These are phyloP conservation scores for Cyclostephanos invisitatus DNA, from an alignment of 108 stramenopile genomes.

Conservation along the genomic window DNA sequence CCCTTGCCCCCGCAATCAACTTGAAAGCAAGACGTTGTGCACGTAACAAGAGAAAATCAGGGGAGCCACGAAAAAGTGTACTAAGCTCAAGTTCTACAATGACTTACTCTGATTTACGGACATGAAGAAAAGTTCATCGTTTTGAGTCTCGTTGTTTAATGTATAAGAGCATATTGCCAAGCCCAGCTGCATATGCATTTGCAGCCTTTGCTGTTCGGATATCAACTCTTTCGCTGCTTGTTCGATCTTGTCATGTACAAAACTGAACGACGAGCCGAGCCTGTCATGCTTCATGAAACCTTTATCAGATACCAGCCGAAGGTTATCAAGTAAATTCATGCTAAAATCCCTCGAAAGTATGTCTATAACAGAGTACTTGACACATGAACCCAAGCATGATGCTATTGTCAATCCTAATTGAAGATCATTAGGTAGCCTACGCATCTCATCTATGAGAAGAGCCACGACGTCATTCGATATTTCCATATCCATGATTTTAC, in stretches of 20 bases:
- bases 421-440: slow-evolving; percentile 13
- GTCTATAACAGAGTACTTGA: slow-evolving; percentile 7
- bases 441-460: slow-evolving; percentile 17
- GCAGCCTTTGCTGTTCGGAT: slow-evolving; percentile 7
- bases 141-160: background rate
- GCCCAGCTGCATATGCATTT: slow-evolving; percentile 21
- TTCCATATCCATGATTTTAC: slow-evolving; percentile 22
- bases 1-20: slow-evolving; percentile 25
- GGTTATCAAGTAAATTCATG: slow-evolving; percentile 4
- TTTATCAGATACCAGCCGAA: background rate
- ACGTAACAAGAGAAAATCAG: background rate
- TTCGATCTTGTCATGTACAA: slow-evolving; percentile 40
- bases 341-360: slow-evolving; percentile 10
- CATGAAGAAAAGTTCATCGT: slow-evolving; percentile 34
- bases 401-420: slow-evolving; percentile 26
- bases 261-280: slow-evolving; percentile 6
- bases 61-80: background rate
- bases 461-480: slow-evolving; percentile 27
- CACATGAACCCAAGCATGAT: slow-evolving; percentile 32
- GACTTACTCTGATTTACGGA: slow-evolving; percentile 25
- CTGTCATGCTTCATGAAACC: slow-evolving; percentile 8
- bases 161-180: slow-evolving; percentile 17
- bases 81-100: background rate
- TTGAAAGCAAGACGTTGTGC: background rate
- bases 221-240: slow-evolving; percentile 39